phyloP scores from a whole-genome alignment of 1,284 basidiomycete genomes.

The Irpex sp. region DNA sequence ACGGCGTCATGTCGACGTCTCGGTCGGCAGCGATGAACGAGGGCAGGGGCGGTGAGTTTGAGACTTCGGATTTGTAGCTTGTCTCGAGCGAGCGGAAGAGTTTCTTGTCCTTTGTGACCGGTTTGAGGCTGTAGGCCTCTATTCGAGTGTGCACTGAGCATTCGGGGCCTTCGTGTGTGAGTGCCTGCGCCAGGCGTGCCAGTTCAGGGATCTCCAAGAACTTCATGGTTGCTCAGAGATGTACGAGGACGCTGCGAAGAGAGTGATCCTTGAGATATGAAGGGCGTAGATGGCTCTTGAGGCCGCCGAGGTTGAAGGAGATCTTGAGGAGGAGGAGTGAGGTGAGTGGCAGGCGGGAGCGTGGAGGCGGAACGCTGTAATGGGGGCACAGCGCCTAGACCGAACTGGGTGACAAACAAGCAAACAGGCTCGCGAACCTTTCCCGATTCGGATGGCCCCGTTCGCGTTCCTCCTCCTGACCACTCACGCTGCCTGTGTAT shows the following conservation, averaged over 20 bases:
- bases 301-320: background rate
- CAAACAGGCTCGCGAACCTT: background rate
- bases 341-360: background rate
- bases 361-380: background rate
- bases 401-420: too few species aligned
- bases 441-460: background rate
- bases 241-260: background rate
- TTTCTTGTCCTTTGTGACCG: constrained; percentile 94
- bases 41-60: constrained; percentile 64
- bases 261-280: background rate
- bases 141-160: constrained; percentile 89
- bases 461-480: background rate
- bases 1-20: constrained; percentile 67
- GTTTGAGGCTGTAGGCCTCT: constrained; percentile 98
- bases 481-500: background rate
- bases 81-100: constrained; percentile 90
- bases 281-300: background rate
- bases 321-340: background rate
- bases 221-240: constrained; percentile 55
- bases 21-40: constrained; percentile 62
- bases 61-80: constrained; percentile 74
- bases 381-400: background rate
- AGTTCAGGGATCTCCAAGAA: constrained; percentile 85
- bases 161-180: constrained; percentile 83
- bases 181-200: constrained; percentile 73